Base-by-base conservation (phyloP, 441 rosid species). In the Populus trichocarpa region DNA sequence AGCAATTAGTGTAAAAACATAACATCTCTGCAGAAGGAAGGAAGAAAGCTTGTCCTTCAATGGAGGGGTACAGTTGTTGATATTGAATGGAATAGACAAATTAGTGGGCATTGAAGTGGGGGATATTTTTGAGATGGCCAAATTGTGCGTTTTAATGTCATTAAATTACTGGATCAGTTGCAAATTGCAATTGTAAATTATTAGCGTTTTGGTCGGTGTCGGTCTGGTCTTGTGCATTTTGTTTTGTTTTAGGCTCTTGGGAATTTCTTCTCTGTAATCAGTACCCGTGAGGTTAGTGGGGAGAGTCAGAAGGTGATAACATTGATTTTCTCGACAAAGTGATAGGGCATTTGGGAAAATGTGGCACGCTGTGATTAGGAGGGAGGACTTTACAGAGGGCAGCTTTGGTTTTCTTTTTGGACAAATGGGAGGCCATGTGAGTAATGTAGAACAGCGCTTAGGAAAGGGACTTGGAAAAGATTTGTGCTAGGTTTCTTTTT, bases 41-140 rank as follows among this genome's bases (percentile, higher is more conserved):
- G 8, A 28, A 30, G 12, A 14, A 61, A 59, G 59, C 32, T 18
- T 2, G 18, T 36, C 70, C 28, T 61, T 22, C 70, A 13, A 69
- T 70, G 80, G 80, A 16, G 23, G 70, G 22, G 4, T 9, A 38
- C 71, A 3, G 33, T 5, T 46, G 20, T 14, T 46, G 74, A 35
- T 50, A 66, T 20, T 70, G 74, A 67, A 35, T 1, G 36, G 26
- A 6, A 3, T 18, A 20, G 50, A 35, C 18, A 28, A 36, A 25
- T 38, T 14, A 18, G 26, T n/a, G n/a, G 35, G 16, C 67, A 5
- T 10, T 20, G 64, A 26, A 12, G 28, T 59, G 46, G 25, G 25
- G 28, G 20, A 2, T 4, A 35, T 13, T 68, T 67, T 28, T 36
- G 6, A 61, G 74, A 73, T 64, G 71, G 59, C 83, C 75, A 75